Evolutionary conservation across 805 yeast genomes (phyloP).

Genomic region (Lachancea thermotolerans): DNA sequence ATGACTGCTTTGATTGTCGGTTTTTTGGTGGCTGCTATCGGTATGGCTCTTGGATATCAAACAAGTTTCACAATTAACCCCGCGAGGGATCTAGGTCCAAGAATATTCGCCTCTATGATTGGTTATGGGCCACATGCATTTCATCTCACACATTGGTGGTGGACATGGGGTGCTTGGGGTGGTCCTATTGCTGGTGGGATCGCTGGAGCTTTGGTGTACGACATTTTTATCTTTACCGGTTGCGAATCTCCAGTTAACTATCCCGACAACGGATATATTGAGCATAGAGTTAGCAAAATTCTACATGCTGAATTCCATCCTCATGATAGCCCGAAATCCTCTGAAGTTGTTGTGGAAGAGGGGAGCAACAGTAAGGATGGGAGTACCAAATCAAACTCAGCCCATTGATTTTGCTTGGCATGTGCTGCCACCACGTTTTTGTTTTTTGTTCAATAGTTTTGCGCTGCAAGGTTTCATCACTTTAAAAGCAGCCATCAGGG

Average conservation of each 20-base stretch:
- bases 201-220: slow-evolving; percentile 39
- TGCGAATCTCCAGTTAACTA: slow-evolving; percentile 39
- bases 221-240: slow-evolving; percentile 39
- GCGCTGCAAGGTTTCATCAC: no score
- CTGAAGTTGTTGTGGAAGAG: neutral
- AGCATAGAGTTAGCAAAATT: slow-evolving; percentile 12
- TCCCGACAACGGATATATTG: slow-evolving; percentile 23
- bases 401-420: no score
- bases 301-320: slow-evolving; percentile 8
- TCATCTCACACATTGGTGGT: slow-evolving; percentile 25
- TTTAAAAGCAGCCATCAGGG: no score
- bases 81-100: slow-evolving; percentile 44
- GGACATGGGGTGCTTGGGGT: slow-evolving; percentile 34
- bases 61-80: slow-evolving; percentile 44
- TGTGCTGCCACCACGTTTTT: no score
- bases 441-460: no score
- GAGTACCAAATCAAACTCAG: neutral
- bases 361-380: neutral
- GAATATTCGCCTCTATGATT: slow-evolving; percentile 37
- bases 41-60: slow-evolving; percentile 40
- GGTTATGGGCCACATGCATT: slow-evolving; percentile 32
- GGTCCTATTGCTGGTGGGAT: slow-evolving; percentile 40
- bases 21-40: slow-evolving; percentile 36
- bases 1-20: slow-evolving; percentile 39
- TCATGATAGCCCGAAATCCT: neutral